phyloP scores from a whole-genome alignment of 1,284 basidiomycete species.

The Ganoderma sp. region DNA sequence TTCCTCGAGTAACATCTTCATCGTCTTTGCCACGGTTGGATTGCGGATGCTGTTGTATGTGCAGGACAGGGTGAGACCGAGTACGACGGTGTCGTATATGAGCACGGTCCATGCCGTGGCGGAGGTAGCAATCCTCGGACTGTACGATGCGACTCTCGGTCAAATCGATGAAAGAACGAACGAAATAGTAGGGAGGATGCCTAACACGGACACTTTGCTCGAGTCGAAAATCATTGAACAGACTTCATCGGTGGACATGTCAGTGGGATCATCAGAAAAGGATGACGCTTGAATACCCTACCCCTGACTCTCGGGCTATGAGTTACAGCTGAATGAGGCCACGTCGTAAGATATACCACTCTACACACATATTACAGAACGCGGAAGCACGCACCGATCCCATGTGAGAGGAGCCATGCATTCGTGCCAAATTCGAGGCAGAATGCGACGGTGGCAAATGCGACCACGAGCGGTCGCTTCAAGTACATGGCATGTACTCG shows the following conservation, averaged over 20 bases:
- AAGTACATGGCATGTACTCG: conserved; percentile 56
- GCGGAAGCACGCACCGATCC: conserved; percentile 24
- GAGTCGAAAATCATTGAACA: conserved; percentile 60
- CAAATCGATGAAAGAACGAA: not conserved
- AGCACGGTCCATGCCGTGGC: conserved; percentile 62
- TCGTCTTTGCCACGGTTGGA: conserved; percentile 48
- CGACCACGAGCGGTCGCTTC: conserved; percentile 43
- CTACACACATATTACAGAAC: not conserved
- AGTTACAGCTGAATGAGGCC: conserved; percentile 19
- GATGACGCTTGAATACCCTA: not conserved
- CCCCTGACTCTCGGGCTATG: conserved; percentile 24
- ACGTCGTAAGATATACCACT: not conserved
- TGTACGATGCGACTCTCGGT: not conserved
- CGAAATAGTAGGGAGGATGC: not conserved
- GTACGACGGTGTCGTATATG: conserved; percentile 59
- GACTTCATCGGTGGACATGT: conserved; percentile 39
- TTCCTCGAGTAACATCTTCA: conserved; percentile 56
- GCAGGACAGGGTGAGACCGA: conserved; percentile 52
- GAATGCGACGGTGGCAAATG: conserved; percentile 45
- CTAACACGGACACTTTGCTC: conserved; percentile 41
- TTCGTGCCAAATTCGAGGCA: conserved; percentile 51
- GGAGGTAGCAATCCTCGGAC: conserved; percentile 43
- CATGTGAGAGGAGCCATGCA: conserved; percentile 50
- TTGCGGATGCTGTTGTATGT: conserved; percentile 49
- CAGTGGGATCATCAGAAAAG: not conserved